A percentile compares a stretch with the other conserved stretches of the same genome.
These are phyloP conservation scores for Annona squamosa DNA, from an alignment of 164 flowering plant genomes.

Conservation along the genomic window DNA sequence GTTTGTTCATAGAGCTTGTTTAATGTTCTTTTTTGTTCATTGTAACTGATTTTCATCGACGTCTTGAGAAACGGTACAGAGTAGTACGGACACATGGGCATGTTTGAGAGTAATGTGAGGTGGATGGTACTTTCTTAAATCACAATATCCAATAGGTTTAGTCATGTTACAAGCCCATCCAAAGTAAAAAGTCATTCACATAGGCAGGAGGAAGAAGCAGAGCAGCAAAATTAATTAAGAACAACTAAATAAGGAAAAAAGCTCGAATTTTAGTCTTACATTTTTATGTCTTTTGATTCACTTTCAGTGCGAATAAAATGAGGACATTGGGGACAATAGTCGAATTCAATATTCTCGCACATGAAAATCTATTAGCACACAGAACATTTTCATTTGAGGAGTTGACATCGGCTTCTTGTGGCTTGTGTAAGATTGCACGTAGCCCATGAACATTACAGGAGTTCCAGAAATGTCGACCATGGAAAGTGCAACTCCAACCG, in stretches of 20 bases:
- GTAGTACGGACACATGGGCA: neutral
- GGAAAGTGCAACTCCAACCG: constrained; percentile 93
- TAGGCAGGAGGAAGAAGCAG: neutral
- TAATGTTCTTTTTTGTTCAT: constrained; percentile 2
- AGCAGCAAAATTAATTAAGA: too few species aligned
- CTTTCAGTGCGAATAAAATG: neutral
- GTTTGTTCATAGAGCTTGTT: constrained; percentile 54
- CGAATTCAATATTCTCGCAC: neutral
- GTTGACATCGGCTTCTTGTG: constrained; percentile 80
- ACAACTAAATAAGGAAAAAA: neutral
- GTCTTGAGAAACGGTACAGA: neutral
- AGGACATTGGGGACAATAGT: constrained; percentile 17
- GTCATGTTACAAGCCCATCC: neutral
- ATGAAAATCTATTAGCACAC: neutral
- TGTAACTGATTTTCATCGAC: neutral
- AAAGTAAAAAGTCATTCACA: neutral
- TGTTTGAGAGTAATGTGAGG: neutral
- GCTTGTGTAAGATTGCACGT: constrained; percentile 83
- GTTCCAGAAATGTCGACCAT: constrained; percentile 91
- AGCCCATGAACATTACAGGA: constrained; percentile 89
- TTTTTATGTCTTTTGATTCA: neutral
- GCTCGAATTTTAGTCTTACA: neutral
- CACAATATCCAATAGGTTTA: neutral
- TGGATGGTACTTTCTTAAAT: neutral
- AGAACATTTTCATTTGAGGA: constrained; percentile 42